A percentile compares a stretch with the other conserved stretches of the same genome.
Conservation (phyloP, 495 filamentous ascomycete species). For the Evernia prunastri region DNA sequence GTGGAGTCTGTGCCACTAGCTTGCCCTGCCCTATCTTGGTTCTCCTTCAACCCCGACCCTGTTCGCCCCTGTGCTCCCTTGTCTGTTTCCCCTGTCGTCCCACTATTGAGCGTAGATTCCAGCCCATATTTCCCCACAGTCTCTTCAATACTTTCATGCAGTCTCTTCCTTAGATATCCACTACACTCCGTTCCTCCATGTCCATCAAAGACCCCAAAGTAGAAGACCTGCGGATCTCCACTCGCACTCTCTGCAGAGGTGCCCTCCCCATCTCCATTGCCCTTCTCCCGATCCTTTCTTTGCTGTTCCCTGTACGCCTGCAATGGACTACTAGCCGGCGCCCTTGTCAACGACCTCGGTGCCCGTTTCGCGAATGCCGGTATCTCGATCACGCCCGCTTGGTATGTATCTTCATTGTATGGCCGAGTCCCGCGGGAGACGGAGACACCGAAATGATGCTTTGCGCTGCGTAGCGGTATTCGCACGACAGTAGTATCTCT, state of each 20-base stretch:
- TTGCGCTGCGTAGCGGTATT: slow-evolving; percentile 88
- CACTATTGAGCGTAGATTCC: slow-evolving; percentile 55
- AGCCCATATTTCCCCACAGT: slow-evolving; percentile 66
- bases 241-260: slow-evolving; percentile 64
- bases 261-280: slow-evolving; percentile 38
- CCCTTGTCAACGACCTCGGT: slow-evolving; percentile 58
- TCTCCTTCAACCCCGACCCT: background rate
- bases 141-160: slow-evolving; percentile 86
- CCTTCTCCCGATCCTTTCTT: slow-evolving; percentile 23
- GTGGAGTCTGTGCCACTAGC: background rate
- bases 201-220: slow-evolving; percentile 93
- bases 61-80: slow-evolving; percentile 1
- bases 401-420: slow-evolving; percentile 90
- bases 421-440: slow-evolving; percentile 72
- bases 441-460: slow-evolving; percentile 86
- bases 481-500: slow-evolving; percentile 93
- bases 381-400: slow-evolving; percentile 87
- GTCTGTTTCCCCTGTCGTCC: slow-evolving; percentile 19
- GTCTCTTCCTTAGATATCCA: slow-evolving; percentile 70
- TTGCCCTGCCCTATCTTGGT: background rate
- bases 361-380: slow-evolving; percentile 83
- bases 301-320: slow-evolving; percentile 26
- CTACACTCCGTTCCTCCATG: slow-evolving; percentile 90
- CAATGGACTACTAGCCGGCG: slow-evolving; percentile 38
- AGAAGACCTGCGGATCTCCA: slow-evolving; percentile 93